Evolutionary conservation across 1,284 basidiomycete genomes (phyloP).

Genomic region (Termitomyces sp.): DNA sequence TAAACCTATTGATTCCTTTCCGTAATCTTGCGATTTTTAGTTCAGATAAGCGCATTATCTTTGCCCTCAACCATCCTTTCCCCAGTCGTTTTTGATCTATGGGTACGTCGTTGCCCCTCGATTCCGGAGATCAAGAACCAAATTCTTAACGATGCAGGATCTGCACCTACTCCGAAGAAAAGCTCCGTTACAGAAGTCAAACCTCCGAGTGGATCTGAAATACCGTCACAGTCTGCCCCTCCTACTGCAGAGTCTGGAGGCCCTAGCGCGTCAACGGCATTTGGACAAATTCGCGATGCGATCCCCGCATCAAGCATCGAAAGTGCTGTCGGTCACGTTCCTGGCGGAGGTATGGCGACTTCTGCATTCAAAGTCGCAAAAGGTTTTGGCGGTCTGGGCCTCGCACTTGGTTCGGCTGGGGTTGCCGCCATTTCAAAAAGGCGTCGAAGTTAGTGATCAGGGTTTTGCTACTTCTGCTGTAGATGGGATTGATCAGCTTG

Average conservation of each 20-base stretch:
- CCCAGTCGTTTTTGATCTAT: neutral
- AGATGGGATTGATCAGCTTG: neutral
- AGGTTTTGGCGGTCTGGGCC: slow-evolving; percentile 1
- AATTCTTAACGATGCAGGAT: neutral
- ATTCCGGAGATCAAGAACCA: neutral
- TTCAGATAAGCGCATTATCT: no score
- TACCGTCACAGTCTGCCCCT: neutral
- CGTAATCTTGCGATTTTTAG: no score
- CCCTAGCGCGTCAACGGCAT: neutral
- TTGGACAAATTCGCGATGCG: slow-evolving; percentile 1
- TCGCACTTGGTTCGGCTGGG: slow-evolving; percentile 3
- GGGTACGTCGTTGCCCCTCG: neutral
- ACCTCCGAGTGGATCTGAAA: neutral
- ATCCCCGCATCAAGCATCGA: neutral
- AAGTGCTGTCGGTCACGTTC: neutral
- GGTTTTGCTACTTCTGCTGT: neutral
- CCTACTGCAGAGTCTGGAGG: neutral
- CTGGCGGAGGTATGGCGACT: slow-evolving; percentile 2
- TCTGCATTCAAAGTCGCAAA: slow-evolving; percentile 6
- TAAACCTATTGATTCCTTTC: no score
- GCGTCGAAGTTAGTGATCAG: neutral
- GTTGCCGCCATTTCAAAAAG: slow-evolving; percentile 1
- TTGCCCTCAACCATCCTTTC: neutral
- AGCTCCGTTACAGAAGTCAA: neutral
- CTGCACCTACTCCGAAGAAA: neutral